Evolutionary conservation across 2,329 filamentous ascomycete genomes (phyloP).

Genomic region (Aureobasidium zeae): DNA sequence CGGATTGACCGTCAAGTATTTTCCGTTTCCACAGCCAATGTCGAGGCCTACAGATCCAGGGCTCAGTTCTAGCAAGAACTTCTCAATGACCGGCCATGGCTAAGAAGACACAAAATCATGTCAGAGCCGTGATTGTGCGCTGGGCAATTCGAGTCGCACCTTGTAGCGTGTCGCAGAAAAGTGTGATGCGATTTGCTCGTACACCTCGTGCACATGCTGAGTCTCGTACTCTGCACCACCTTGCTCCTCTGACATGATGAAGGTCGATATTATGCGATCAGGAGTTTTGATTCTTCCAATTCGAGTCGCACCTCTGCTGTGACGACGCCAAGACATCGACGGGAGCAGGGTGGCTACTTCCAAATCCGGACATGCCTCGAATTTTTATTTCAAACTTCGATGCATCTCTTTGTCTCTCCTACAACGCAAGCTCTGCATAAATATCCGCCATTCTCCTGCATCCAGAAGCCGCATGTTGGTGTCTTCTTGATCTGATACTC

Average conservation of each 20-base stretch:
- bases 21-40: constrained; percentile 93
- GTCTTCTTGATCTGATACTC: too few species aligned
- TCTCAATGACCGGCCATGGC: constrained; percentile 87
- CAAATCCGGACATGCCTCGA: constrained; percentile 6
- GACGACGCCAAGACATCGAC: constrained; percentile 10
- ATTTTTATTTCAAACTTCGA: constrained; percentile 3
- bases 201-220: constrained; percentile 81
- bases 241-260: not conserved
- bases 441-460: too few species aligned
- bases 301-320: not conserved
- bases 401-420: constrained; percentile 3
- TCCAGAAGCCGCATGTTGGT: not conserved
- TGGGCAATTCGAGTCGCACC: constrained; percentile 33
- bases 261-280: too few species aligned
- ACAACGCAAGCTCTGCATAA: too few species aligned
- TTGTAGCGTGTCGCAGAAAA: constrained; percentile 72
- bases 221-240: constrained; percentile 55
- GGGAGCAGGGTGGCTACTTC: not conserved
- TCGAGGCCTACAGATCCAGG: constrained; percentile 76
- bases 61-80: constrained; percentile 58
- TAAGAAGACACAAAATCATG: constrained; percentile 35
- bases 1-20: constrained; percentile 76
- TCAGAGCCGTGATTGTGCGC: constrained; percentile 1
- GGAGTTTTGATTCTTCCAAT: too few species aligned
- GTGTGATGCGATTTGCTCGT: constrained; percentile 76